These are phyloP conservation scores for Boletellus ananiceps DNA, from an alignment of 768 basidiomycete genomes.

Conservation along the genomic window DNA sequence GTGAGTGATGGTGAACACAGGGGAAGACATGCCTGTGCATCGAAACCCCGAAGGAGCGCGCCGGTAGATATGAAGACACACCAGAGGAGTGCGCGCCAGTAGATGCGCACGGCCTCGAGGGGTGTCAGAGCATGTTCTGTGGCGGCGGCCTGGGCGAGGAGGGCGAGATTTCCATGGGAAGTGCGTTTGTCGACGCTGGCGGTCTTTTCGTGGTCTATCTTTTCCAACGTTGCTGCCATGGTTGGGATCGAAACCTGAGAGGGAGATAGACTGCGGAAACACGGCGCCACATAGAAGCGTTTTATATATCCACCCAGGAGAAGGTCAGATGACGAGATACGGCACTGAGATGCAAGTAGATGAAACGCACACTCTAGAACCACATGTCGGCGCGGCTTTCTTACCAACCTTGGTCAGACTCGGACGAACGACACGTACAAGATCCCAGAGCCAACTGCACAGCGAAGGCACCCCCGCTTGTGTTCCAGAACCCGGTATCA, in stretches of 20 bases:
- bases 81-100: conserved; percentile 26
- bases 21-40: conserved; percentile 17
- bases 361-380: too few species aligned
- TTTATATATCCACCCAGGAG: not conserved
- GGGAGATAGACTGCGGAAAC: too few species aligned
- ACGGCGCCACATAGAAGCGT: not conserved
- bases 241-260: not conserved
- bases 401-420: too few species aligned
- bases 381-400: too few species aligned
- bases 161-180: conserved; percentile 8
- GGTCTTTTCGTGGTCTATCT: conserved; percentile 14
- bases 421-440: too few species aligned
- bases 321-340: not conserved
- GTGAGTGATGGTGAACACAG: too few species aligned
- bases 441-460: too few species aligned
- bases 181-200: conserved; percentile 9
- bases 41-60: conserved; percentile 25
- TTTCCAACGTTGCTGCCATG: conserved; percentile 9
- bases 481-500: too few species aligned
- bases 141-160: conserved; percentile 21
- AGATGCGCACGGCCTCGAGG: conserved; percentile 15
- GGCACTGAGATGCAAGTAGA: too few species aligned
- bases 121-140: conserved; percentile 19
- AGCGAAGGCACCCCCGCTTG: too few species aligned
- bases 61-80: conserved; percentile 23